Evolutionary conservation across 164 flowering plant genomes (phyloP).

Genomic region (Warburgia ugandensis): DNA sequence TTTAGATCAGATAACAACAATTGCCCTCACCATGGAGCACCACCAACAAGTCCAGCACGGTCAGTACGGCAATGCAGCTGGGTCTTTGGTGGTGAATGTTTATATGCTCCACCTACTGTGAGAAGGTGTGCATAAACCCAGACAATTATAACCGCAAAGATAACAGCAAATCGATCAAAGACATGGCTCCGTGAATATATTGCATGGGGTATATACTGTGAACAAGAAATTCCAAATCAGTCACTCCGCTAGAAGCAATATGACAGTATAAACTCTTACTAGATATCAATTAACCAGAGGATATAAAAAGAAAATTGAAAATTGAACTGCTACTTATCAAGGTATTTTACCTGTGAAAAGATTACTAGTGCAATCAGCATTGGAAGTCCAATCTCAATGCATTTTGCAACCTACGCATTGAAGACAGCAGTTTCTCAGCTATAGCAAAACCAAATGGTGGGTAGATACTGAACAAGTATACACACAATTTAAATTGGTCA

Average conservation of each 20-base stretch:
- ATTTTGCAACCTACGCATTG: constrained; percentile 59
- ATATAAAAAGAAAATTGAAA: not conserved
- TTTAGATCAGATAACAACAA: not conserved
- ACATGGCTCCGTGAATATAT: constrained; percentile 38
- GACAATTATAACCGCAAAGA: constrained; percentile 71
- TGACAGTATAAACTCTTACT: not conserved
- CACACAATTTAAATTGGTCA: no score
- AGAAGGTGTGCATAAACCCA: constrained; percentile 95
- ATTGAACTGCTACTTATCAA: not conserved
- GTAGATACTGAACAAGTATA: no score
- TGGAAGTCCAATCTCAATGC: constrained; percentile 89
- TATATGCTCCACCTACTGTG: constrained; percentile 93
- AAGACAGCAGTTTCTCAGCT: constrained; percentile 3
- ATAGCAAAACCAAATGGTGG: not conserved
- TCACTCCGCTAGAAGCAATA: not conserved
- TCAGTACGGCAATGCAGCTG: constrained; percentile 83
- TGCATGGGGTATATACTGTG: constrained; percentile 78
- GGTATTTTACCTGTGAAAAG: constrained; percentile 64
- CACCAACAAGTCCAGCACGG: constrained; percentile 73
- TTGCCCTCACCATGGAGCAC: constrained; percentile 82
- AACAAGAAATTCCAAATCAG: constrained; percentile 6
- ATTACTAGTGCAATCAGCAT: constrained; percentile 55
- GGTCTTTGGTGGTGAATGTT: constrained; percentile 42
- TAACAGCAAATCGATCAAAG: constrained; percentile 79
- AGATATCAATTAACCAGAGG: not conserved